These are phyloP conservation scores for Polytrichum formosum DNA, from an alignment of 225 moss, liverwort and hornwort genomes.

Conservation along the genomic window DNA sequence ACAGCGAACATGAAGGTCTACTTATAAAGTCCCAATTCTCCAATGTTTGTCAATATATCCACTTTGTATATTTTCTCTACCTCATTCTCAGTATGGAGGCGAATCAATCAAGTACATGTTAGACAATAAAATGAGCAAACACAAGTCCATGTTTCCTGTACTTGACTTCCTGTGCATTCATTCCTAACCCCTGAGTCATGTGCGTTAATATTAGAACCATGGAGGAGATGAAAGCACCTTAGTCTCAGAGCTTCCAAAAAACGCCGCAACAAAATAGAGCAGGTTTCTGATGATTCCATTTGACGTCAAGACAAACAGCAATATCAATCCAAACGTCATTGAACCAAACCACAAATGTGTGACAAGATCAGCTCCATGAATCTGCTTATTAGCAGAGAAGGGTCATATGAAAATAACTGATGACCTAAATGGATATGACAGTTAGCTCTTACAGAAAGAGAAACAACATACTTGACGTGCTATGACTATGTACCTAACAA, in stretches of 20 bases:
- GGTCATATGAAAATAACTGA: neutral
- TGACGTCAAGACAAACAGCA: too few relatives aligned
- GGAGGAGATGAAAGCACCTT: slow-evolving; percentile 47
- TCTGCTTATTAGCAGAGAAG: too few relatives aligned
- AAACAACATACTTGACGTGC: neutral
- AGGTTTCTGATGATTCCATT: slow-evolving; percentile 44
- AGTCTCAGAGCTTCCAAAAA: slow-evolving; percentile 60
- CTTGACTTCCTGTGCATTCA: slow-evolving; percentile 1
- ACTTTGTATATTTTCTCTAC: too few relatives aligned
- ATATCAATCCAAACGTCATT: too few relatives aligned
- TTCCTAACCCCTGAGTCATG: slow-evolving; percentile 7
- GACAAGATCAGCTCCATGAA: too few relatives aligned
- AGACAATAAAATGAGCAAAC: too few relatives aligned
- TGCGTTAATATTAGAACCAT: neutral
- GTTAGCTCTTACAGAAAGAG: neutral
- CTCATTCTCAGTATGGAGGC: too few relatives aligned
- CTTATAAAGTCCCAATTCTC: too few relatives aligned
- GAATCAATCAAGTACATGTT: too few relatives aligned
- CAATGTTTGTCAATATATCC: too few relatives aligned
- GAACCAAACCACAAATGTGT: too few relatives aligned
- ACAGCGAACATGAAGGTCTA: too few relatives aligned
- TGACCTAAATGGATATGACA: neutral
- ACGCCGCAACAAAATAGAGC: slow-evolving; percentile 68
- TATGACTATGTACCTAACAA: slow-evolving; percentile 6
- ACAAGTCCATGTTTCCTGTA: neutral